Evolutionary conservation across 2,329 filamentous ascomycete genomes (phyloP), one percentile per base, ranked within the genome.

Genomic region (Fusarium praegraminearum): DNA sequence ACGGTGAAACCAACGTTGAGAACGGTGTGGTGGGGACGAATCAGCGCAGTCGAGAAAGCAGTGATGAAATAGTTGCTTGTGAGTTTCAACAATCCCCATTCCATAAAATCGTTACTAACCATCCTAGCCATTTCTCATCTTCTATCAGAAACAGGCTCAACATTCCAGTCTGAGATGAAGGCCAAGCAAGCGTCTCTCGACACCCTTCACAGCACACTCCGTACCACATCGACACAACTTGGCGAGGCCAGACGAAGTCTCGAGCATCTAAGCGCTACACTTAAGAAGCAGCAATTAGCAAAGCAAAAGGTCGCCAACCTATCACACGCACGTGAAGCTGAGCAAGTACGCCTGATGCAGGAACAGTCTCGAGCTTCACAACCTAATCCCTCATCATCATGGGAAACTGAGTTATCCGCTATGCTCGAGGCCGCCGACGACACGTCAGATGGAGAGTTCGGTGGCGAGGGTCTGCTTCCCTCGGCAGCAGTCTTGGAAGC

Each of bases 111-210:
- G n/a, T 44, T 32, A 22, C 47, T 56, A 26, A 44, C 54, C 55
- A 12, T 16, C 24, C 35, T 26, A 90, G 92, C 94, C 51, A 94
- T 98, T 74, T 93, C 92, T 44, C 90, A 93, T 70, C 89, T 97
- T 50, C 85, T 99, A 24, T 89, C 89, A 44, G 90, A 94, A 72
- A 92, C 94, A 7, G 90, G 94, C 51, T 86, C 89, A 44, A 89
- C 93, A 45, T 95, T 98, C 77, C 91, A 93, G 58, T 85, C 89
- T 50, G 93, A 95, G 78, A 89, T 97, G 68, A 91, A 91, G 73
- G 85, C 91, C 45, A 97, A 97, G 77, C 94, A 98, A 81, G 86
- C 91, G 51, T 87, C 90, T 32, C 91, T 98, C 56, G 94, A 98
- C 76, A 86, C 89, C 18, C 89, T 97, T 36, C 95, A 98, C 79